Percentiles rank a stretch among this genome's conserved stretches.
Evolutionary conservation across 2,329 filamentous ascomycete genomes (phyloP).

Genomic region (Trichoderma brevicompactum): DNA sequence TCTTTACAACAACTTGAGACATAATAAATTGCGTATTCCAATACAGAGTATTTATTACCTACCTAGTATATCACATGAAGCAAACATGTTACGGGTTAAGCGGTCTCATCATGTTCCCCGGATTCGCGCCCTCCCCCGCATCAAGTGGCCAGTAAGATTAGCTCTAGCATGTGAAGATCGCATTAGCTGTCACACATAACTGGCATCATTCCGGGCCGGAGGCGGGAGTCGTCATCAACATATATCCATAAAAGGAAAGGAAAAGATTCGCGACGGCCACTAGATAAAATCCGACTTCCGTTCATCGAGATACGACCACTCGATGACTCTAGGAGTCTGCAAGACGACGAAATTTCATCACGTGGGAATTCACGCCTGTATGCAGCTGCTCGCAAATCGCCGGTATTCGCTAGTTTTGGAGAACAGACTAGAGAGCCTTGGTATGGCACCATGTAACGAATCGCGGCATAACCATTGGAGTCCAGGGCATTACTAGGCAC

Average conservation of each 20-base stretch:
- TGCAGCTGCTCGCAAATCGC: neutral
- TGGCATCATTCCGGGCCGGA: neutral
- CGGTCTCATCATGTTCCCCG: neutral
- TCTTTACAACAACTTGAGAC: neutral
- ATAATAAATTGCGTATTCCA: neutral
- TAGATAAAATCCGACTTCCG: neutral
- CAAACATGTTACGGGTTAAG: neutral
- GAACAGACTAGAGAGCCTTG: conserved; percentile 3
- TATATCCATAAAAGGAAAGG: neutral
- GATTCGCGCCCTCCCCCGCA: conserved; percentile 13
- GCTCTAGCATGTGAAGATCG: conserved; percentile 19
- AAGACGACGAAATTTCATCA: neutral
- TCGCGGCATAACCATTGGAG: conserved; percentile 1
- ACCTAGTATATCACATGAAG: neutral
- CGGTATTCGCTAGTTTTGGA: neutral
- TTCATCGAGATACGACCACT: neutral
- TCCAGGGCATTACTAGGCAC: neutral
- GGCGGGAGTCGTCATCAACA: neutral
- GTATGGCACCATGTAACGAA: conserved; percentile 9
- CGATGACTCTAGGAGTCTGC: neutral
- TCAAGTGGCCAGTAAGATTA: neutral
- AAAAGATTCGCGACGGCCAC: neutral
- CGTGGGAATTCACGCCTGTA: neutral
- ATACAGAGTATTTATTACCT: neutral
- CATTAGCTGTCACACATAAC: neutral